Base-by-base conservation (phyloP, 768 basidiomycete genomes). In the Kwoniella europaea region DNA sequence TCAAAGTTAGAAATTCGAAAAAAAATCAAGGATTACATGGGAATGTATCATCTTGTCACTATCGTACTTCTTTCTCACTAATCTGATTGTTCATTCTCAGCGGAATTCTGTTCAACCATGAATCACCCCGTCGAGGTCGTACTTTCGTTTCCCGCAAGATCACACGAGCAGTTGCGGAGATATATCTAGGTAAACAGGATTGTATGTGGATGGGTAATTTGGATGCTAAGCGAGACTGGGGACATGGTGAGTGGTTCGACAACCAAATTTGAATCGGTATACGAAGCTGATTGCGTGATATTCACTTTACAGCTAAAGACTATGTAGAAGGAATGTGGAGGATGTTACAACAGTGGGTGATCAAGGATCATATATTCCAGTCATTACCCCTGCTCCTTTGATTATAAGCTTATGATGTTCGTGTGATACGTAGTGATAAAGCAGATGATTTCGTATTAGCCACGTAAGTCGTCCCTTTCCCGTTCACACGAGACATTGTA, bases 281-380 rank as follows among this genome's bases (percentile, higher is more conserved):
- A 7, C 43, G 35, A 41, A 15, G 44, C 62, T 65, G 52, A 54
- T 65, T 10, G 6, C 41, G 41, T 18, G 10, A 18, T 43, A 27
- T 43, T n/a, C 35, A n/a, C 18, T 52, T 52, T 65, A 16, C 58
- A 74, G 79, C 85, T n/a, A 73, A 79, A 43, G 85, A 86, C 73
- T 97, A 96, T 82, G 91, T 97, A 10, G 95, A 98, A 85, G 95
- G 95, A 52, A 97, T 97, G 95, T 97, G 94, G 94, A 87, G 88
- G 79, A 94, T 98, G 89, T 89, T 98, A 56, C 95, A 98, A 84
- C 93, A 96, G 84, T 73, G 74, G 43, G 71, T 72, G 56, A 20
- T 4, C 5, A 20, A 35, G 35, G 35, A 35, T 35, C 35, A 35
- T 0, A 6, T 35, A 35, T 35, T 35, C 35, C 35, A 35, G 0